Evolutionary conservation across 2,329 filamentous ascomycete genomes (phyloP), one percentile per base, ranked within the genome.

Genomic region (Phoma sp.): DNA sequence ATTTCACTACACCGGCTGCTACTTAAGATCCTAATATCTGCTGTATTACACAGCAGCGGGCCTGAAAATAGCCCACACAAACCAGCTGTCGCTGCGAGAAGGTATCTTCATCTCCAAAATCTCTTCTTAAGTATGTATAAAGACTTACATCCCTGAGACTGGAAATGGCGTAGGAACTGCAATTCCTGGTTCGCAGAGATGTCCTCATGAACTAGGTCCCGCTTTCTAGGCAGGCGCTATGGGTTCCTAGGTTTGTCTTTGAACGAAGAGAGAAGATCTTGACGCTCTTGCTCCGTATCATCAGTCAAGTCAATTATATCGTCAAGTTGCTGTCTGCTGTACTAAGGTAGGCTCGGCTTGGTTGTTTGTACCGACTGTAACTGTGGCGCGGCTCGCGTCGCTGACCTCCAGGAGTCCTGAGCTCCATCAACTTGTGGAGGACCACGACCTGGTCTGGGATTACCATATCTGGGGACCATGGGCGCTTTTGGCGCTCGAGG

Each of bases 241-340:
- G 27, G 27, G 10, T 30, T 35, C 7, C 23, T 7, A 4, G 59
- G 40, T 30, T 24, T 52, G 7, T 33, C 48, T 29, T 49, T 58
- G 55, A 64, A 64, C 2, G 55, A 42, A 4, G 49, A 55, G 3
- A 65, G 36, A 6, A 65, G 43, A 18, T 46, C 41, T 24, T 60
- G 56, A 4, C 57, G 53, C 45, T 60, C 56, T 22, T 60, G 51
- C 24, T 64, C 55, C 0, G 42, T 45, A 18, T 67, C 65, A 10
- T 50, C 47, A 1, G 60, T 67, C 2, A 65, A 55, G 29, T 67
- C 59, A n/a, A 67, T 60, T 1, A 25, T 23, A 8, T 32, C 54
- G n/a, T 55, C 37, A 6, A 25, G 39, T 23, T 56, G 48, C 10
- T 18, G 27, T 29, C 27, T 10, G 0, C 23, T 43, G 1, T 45